Percentiles rank a stretch among this genome's conserved stretches.
These are phyloP conservation scores for Euphorbia peplus DNA, from an alignment of 345 rosid species.

Conservation along the genomic window DNA sequence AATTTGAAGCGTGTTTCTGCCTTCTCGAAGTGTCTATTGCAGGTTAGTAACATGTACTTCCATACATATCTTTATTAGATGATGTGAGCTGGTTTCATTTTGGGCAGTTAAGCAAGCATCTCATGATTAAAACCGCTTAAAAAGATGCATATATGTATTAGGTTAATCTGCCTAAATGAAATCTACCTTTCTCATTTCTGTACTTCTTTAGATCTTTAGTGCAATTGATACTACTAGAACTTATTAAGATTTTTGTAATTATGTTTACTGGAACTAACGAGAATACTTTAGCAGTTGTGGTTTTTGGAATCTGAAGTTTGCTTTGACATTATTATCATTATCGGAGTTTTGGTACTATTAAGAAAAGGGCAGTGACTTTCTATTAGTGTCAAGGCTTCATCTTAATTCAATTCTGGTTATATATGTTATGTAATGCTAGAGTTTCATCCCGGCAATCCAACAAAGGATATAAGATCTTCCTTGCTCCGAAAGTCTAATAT, in stretches of 20 bases:
- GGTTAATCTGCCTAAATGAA: not conserved
- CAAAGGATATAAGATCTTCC: too few relatives aligned
- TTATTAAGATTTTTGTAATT: not conserved
- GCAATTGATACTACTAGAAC: not conserved
- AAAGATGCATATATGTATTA: not conserved
- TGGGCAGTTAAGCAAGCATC: not conserved
- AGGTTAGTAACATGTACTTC: constrained; percentile 44
- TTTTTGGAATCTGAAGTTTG: too few relatives aligned
- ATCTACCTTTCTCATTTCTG: not conserved
- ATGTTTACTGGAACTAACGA: too few relatives aligned
- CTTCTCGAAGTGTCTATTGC: constrained; percentile 84
- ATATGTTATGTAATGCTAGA: too few relatives aligned
- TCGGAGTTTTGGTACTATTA: too few relatives aligned
- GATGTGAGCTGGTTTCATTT: not conserved
- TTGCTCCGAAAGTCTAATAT: too few relatives aligned
- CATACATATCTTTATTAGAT: constrained; percentile 2
- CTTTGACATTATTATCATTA: too few relatives aligned
- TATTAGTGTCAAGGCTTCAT: too few relatives aligned
- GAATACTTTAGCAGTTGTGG: too few relatives aligned
- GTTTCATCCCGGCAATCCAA: too few relatives aligned
- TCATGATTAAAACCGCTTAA: not conserved
- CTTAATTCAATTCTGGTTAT: too few relatives aligned
- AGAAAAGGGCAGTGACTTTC: too few relatives aligned
- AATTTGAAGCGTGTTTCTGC: constrained; percentile 86
- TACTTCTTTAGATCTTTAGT: not conserved